Evolutionary conservation across 306 rosid genomes (phyloP).

Genomic region (Pachyrhizus erosus): DNA sequence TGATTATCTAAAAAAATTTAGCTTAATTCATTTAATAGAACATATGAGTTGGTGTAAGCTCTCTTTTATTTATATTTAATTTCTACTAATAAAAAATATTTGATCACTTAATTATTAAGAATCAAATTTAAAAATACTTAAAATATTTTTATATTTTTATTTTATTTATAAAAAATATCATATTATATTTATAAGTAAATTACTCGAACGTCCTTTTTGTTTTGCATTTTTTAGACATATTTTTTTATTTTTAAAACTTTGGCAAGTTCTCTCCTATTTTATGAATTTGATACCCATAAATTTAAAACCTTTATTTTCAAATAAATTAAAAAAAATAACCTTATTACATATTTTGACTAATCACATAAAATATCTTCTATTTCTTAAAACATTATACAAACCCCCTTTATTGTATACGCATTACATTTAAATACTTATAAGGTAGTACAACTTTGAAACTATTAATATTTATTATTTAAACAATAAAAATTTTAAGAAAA

Average conservation of each 20-base stretch:
- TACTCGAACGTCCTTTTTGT: not conserved
- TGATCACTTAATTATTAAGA: no score
- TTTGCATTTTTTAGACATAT: not conserved
- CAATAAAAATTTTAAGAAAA: no score
- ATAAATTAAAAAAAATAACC: not conserved
- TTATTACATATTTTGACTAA: not conserved
- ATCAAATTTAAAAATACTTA: no score
- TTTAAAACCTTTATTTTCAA: not conserved
- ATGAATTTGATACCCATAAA: not conserved
- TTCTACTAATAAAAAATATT: no score
- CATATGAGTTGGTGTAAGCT: no score
- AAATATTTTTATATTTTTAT: not conserved
- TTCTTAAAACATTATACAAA: not conserved
- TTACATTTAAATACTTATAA: no score
- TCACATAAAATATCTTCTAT: not conserved
- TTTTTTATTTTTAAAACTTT: not conserved
- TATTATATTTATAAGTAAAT: no score
- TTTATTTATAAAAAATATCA: not conserved
- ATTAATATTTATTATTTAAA: no score
- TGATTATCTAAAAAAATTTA: no score
- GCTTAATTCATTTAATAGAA: no score
- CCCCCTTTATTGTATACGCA: not conserved
- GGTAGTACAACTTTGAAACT: no score
- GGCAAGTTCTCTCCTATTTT: not conserved
- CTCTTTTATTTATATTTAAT: no score